Conservation (phyloP, 2,329 filamentous ascomycete species). For the Alternaria sp. region DNA sequence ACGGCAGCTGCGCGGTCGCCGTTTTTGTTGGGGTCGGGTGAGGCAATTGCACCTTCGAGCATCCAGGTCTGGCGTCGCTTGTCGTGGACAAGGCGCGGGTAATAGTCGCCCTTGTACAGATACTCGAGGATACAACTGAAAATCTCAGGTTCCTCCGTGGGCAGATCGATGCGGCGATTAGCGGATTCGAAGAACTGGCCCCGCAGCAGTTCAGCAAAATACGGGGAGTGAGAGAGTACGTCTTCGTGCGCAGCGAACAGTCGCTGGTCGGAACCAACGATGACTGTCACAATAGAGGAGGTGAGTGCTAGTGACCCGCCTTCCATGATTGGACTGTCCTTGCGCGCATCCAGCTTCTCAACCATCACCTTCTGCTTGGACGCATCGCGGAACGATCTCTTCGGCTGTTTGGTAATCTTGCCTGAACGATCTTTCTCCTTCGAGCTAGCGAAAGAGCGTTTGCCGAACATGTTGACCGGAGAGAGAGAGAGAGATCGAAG, state of each 20-base stretch:
- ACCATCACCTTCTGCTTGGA: slow-evolving; percentile 77
- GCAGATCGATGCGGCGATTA: slow-evolving; percentile 79
- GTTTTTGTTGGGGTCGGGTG: slow-evolving; percentile 62
- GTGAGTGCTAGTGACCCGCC: slow-evolving; percentile 62
- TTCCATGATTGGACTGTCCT: slow-evolving; percentile 67
- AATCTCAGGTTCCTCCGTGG: slow-evolving; percentile 85
- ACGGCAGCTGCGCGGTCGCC: slow-evolving; percentile 65
- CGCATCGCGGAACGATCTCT: slow-evolving; percentile 79
- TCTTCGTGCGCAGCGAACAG: slow-evolving; percentile 96
- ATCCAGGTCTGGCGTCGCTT: slow-evolving; percentile 87
- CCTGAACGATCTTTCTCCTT: slow-evolving; percentile 86
- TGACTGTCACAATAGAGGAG: slow-evolving; percentile 83
- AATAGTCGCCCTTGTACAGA: slow-evolving; percentile 97
- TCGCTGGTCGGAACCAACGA: slow-evolving; percentile 83
- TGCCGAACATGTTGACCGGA: slow-evolving; percentile 76
- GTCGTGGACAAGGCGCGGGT: slow-evolving; percentile 85
- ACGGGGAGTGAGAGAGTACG: slow-evolving; percentile 84
- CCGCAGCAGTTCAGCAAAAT: slow-evolving; percentile 77
- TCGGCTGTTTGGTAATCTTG: slow-evolving; percentile 81
- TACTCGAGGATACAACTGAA: slow-evolving; percentile 95
- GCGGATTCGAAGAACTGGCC: slow-evolving; percentile 74
- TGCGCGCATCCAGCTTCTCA: slow-evolving; percentile 69
- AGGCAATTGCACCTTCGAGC: slow-evolving; percentile 75
- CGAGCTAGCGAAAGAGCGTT: slow-evolving; percentile 80
- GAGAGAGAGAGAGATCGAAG: slow-evolving; percentile 52